phyloP scores from a whole-genome alignment of 2,329 filamentous ascomycete species.

The Trichoderma asperellum region DNA sequence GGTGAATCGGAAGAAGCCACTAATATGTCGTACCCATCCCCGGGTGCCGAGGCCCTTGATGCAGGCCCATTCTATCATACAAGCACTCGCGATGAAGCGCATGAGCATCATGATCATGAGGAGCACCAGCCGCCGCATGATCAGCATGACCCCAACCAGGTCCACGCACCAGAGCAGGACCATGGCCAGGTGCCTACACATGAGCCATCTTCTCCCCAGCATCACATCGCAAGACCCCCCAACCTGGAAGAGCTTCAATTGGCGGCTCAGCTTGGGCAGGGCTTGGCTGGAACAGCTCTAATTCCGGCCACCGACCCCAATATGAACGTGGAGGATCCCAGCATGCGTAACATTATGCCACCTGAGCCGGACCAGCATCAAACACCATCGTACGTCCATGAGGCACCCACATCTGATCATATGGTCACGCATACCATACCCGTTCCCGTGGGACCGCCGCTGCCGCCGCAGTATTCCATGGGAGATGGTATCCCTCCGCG shows the following conservation, averaged over 20 bases:
- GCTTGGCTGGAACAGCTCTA: conserved; percentile 53
- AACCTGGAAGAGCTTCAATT: conserved; percentile 62
- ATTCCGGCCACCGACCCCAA: conserved; percentile 53
- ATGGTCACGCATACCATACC: conserved; percentile 45
- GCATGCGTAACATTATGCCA: conserved; percentile 50
- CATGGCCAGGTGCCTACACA: conserved; percentile 41
- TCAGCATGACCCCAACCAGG: conserved; percentile 39
- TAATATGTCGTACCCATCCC: conserved; percentile 52
- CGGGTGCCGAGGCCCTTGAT: conserved; percentile 50
- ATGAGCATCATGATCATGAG: conserved; percentile 39
- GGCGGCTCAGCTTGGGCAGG: conserved; percentile 61
- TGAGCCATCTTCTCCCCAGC: conserved; percentile 46
- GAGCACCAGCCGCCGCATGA: conserved; percentile 32
- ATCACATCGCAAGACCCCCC: conserved; percentile 48
- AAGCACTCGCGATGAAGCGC: conserved; percentile 40
- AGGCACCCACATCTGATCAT: conserved; percentile 43
- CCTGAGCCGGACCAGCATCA: conserved; percentile 46
- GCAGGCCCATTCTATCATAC: conserved; percentile 51
- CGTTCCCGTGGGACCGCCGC: conserved; percentile 43
- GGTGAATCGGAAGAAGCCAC: conserved; percentile 43
- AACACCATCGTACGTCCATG: conserved; percentile 45
- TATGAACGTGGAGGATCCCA: conserved; percentile 49
- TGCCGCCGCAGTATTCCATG: conserved; percentile 46
- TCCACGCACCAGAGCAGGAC: conserved; percentile 38
- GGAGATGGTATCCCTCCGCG: conserved; percentile 67